Conservation (phyloP, 2,329 filamentous ascomycete species). For the Tolypocladium album region DNA sequence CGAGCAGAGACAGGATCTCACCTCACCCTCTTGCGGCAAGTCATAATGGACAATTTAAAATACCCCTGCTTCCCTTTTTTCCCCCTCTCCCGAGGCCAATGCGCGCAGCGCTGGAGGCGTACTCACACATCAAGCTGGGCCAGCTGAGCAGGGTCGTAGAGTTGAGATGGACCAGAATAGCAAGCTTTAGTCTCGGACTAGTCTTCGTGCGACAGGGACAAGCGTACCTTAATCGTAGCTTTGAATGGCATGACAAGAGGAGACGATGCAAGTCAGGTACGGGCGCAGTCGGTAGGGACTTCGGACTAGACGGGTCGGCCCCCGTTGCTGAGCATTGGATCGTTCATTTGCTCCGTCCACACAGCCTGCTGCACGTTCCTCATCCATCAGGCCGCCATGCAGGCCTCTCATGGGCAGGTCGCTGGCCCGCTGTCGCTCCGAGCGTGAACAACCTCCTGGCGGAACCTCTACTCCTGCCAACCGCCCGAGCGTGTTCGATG, state of each 20-base stretch:
- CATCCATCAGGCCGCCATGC: not conserved
- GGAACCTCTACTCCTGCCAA: not conserved
- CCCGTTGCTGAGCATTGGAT: not conserved
- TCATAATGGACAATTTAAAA: not conserved
- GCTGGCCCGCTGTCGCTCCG: not conserved
- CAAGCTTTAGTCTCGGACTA: not conserved
- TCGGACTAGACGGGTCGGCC: not conserved
- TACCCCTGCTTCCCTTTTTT: not conserved
- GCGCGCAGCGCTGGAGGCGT: not conserved
- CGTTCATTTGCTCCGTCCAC: not conserved
- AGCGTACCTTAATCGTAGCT: not conserved
- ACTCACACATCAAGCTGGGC: not conserved
- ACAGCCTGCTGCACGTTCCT: not conserved
- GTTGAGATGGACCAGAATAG: not conserved
- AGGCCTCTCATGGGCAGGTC: not conserved
- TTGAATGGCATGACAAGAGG: too few species aligned
- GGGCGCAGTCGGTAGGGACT: too few species aligned
- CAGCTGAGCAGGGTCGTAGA: not conserved
- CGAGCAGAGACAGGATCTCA: not conserved
- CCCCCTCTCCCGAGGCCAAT: not conserved
- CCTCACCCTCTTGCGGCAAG: not conserved
- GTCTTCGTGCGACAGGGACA: not conserved
- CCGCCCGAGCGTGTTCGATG: conserved; percentile 17
- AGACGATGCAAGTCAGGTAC: too few species aligned
- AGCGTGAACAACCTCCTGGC: not conserved